phyloP scores from a whole-genome alignment of 345 rosid genomes.

The Corymbia maculata region DNA sequence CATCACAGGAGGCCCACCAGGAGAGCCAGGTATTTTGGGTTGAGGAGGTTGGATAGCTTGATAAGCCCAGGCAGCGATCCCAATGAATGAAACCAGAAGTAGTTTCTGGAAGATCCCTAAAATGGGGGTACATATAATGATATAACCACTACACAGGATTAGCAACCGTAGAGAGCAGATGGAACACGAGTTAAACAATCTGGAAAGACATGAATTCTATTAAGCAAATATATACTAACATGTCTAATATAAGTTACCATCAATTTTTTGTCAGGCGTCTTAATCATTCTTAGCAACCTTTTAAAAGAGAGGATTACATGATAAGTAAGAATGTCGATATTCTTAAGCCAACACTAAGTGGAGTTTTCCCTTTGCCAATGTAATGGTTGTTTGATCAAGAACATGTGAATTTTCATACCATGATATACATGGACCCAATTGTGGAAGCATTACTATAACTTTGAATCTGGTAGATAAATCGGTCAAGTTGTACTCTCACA shows the following conservation, averaged over 20 bases:
- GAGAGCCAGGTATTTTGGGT: constrained; percentile 4
- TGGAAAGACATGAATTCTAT: background rate
- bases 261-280: background rate
- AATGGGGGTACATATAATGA: background rate
- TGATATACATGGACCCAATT: background rate
- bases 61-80: constrained; percentile 10
- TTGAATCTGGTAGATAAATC: background rate
- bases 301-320: background rate
- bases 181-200: background rate
- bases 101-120: constrained; percentile 3
- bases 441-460: background rate
- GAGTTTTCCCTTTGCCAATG: background rate
- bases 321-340: background rate
- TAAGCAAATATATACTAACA: background rate
- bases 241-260: background rate
- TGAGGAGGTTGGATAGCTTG: constrained; percentile 5
- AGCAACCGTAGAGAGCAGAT: background rate
- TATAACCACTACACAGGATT: background rate
- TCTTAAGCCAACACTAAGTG: background rate
- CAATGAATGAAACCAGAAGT: background rate
- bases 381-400: background rate
- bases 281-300: background rate
- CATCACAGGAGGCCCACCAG: constrained; percentile 1
- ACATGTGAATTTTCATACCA: background rate
- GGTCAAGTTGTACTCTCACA: background rate